Base-by-base conservation (phyloP, 805 yeast species). In the Candida koratica region DNA sequence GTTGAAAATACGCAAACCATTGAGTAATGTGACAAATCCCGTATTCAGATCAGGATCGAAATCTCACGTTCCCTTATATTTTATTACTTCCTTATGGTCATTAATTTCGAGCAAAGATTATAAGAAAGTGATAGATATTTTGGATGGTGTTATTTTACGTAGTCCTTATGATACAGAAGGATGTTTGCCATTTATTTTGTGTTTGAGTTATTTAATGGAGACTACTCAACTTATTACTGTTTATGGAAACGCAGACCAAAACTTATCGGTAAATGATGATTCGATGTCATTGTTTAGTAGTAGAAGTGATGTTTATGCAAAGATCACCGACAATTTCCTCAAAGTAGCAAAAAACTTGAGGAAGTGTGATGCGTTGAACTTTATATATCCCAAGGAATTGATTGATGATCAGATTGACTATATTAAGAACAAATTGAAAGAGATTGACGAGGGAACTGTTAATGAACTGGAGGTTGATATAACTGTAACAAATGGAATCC, bases 151-250 rank as follows among this genome's bases (percentile, higher is more conserved):
- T 23, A 39, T 62, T 16, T 56, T 71, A 34, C 57, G 58, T 32
- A 69, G 69, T 6, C 77, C 78, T 1, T 71, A 56, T 42, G 54
- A 51, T 29, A 43, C 42, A 4, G 74, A 71, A 34, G 73, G 74
- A 1, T 52, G 49, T n/a, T 52, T 69, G 18, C 55, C 56, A 28
- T 72, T 60, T 45, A 42, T 70, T 23, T 33, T 51, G 32, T 65
- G 56, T 4, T 38, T 61, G 19, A 58, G 69, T 35, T 44, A 49
- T 17, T 32, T 64, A 9, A 40, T 42, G 12, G 59, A 57, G 30
- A 52, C 48, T 25, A 37, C 44, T 2, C 44, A 53, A 10, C 37
- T 60, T n/a, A 49, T 41, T 0, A 38, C 46, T 6, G 33, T 40
- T 13, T 43, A 37, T 17, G 39, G 32, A 16, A 31, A 26, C 16